Base-by-base conservation (phyloP, 179 eudicot species). In the Silene vulgaris region DNA sequence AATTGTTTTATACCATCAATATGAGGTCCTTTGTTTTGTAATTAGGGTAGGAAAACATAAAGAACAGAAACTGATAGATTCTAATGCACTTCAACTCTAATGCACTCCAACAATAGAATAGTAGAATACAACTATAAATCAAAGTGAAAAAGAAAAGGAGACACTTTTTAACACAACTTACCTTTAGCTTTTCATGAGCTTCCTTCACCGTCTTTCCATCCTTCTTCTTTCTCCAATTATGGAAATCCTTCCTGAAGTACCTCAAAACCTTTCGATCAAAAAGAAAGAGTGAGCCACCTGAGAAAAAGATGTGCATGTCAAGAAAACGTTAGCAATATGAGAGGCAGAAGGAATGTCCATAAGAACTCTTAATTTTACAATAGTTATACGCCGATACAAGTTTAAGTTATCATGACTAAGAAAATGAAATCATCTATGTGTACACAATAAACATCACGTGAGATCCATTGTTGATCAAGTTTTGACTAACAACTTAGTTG, bases 211-310 rank as follows among this genome's bases (percentile, higher is more conserved):
- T 86, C 77, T 90, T 91, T 21, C 90, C 92, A 73, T 88, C 97
- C 74, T 85, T 90, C 77, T 91, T 91, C 96, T 91, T 91, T 79
- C 87, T 87, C 97, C 97, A 91, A 60, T 80, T 87, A 80, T 91
- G 89, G 40, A 90, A 90, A 86, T 91, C 97, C 67, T 88, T 90
- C 77, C 96, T 87, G 69, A 90, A 91, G 88, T 87, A 83, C 79
- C 97, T 81, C 62, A 90, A 73, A 56, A 84, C 83, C 86, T 86
- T 91, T 26, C 90, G 81, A 73, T 91, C 87, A 82, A 88, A 91
- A 43, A 91, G 81, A 72, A 90, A 86, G 73, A 87, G 87, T 52
- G 92, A 84, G 62, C 96, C 96, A 84, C 96, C 92, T 90, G 74
- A 63, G 23, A 52, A 26, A 71, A 52, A 72, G 40, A 73, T 1